Base-by-base conservation (phyloP, 352 stramenopile genomes). In the Globisporangium sylvaticum region DNA sequence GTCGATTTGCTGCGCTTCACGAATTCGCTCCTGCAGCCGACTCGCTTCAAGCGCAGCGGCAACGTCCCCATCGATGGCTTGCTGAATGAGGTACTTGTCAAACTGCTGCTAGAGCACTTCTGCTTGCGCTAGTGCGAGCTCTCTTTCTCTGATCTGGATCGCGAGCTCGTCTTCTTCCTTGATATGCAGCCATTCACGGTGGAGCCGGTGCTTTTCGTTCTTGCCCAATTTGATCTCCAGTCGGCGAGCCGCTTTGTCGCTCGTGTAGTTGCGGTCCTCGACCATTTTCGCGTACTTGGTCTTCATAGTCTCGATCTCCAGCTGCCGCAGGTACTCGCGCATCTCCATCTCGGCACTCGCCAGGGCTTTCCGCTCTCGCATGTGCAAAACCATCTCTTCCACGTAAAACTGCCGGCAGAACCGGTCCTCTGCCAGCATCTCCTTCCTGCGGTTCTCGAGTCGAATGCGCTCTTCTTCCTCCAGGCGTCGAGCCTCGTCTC, bases 201-300 rank as follows among this genome's bases (percentile, higher is more conserved):
- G 74, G 2, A 94, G 59, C 4, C 84, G 78, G 59, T 92, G 84
- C 58, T 92, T 83, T 34, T 94, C 86, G 24, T 90, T 88, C 67
- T 94, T 94, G 18, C 84, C 82, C 3, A 80, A 62, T 60, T 94
- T 94, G 55, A 94, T 94, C 58, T 94, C 84, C 1, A 91, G 70
- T 1, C 86, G 81, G 4, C 86, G 83, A 3, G 82, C 82, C 0
- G 78, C 81, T 56, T 88, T 90, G 44, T 91, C 83, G 32, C 84
- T 91, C 8, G 78, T 54, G n/a, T 75, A 73, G 42, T 80, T 85
- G 0, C 78, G 70, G 29, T 92, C 84, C 9, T 88, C 80, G 3
- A 88, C 54, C 74, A 91, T 84, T 50, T 86, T 79, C 3, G 85
- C 74, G 55, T 91, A 94, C 53, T 92, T 91, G 0, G 80, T 79